Evolutionary conservation across 768 basidiomycete species (phyloP), one percentile per base, ranked within the genome.

Genomic region (Coprinopsis cinerea): DNA sequence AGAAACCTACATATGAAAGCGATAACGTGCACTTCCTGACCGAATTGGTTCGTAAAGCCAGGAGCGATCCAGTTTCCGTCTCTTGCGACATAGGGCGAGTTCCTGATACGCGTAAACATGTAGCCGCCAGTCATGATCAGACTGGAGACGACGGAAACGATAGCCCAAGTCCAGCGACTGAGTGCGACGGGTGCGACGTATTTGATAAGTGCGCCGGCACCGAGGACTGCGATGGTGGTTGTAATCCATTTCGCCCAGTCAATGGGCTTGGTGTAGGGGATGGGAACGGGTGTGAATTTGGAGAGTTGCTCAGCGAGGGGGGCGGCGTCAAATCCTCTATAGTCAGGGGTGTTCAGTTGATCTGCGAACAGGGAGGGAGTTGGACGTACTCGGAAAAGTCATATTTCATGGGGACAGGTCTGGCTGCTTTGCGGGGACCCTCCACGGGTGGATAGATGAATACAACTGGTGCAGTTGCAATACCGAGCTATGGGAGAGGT

Each of bases 51-150:
- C 63, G 85, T 84, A 69, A 83, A 97, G 3, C 95, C 95, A 9
- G 69, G 75, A 7, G 92, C 88, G 59, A 99, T 85, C 87, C 92
- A 93, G 43, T 77, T 71, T 20, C 84, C 82, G 48, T 79, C 75
- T 0, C 71, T 70, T 24, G 79, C 81, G 20, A 70, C 71, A 61
- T 79, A 92, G 2, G 92, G 93, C 41, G 76, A 76, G 26, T 76
- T 76, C 54, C 95, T 84, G 58, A 99, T 99, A 55, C 85, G 87
- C 51, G 88, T 88, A 70, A 95, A 99, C 96, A 99, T 99, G 73
- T 82, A 88, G 6, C 96, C 96, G 7, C 86, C 83, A 18, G 83
- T 94, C 85, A 97, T 95, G 58, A 91, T 68, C 17, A 90, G 84
- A 7, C 82, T 77, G 23, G 80, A 62, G 34, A 84, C 49, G 24